phyloP scores from a whole-genome alignment of 2,329 filamentous ascomycete genomes.

The Didymella arachidicola region DNA sequence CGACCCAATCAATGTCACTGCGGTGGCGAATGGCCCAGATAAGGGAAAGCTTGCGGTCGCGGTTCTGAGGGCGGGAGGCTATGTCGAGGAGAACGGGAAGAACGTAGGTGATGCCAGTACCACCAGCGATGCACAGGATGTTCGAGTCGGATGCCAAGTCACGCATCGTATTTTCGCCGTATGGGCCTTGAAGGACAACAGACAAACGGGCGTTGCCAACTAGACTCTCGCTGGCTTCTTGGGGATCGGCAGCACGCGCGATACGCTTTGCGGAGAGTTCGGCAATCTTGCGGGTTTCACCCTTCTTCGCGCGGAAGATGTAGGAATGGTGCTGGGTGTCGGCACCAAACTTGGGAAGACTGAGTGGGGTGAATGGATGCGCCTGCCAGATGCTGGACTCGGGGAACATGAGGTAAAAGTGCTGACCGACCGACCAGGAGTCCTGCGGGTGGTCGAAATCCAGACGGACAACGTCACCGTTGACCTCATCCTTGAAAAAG shows the following conservation, averaged over 20 bases:
- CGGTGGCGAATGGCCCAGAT: conserved; percentile 48
- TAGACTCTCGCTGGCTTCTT: conserved; percentile 33
- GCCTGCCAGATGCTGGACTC: conserved; percentile 74
- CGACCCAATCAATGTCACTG: conserved; percentile 47
- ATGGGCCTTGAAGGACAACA: conserved; percentile 47
- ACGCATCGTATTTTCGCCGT: conserved; percentile 42
- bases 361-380: conserved; percentile 67
- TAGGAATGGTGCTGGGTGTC: conserved; percentile 43
- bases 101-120: conserved; percentile 50
- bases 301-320: conserved; percentile 47
- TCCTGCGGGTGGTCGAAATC: conserved; percentile 70
- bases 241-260: conserved; percentile 28
- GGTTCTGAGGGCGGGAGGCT: conserved; percentile 33
- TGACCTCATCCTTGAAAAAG: conserved; percentile 54
- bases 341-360: conserved; percentile 34
- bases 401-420: conserved; percentile 75
- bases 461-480: conserved; percentile 64
- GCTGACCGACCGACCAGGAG: conserved; percentile 71
- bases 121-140: conserved; percentile 48
- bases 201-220: conserved; percentile 40
- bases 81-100: conserved; percentile 46
- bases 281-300: conserved; percentile 47
- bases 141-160: conserved; percentile 37
- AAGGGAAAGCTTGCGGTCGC: conserved; percentile 41
- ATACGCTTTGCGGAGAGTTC: conserved; percentile 39